Evolutionary conservation across 192 early-diverging fungal genomes (phyloP), one percentile per base, ranked within the genome.

Genomic region (Phycomyces blakesleeanus): DNA sequence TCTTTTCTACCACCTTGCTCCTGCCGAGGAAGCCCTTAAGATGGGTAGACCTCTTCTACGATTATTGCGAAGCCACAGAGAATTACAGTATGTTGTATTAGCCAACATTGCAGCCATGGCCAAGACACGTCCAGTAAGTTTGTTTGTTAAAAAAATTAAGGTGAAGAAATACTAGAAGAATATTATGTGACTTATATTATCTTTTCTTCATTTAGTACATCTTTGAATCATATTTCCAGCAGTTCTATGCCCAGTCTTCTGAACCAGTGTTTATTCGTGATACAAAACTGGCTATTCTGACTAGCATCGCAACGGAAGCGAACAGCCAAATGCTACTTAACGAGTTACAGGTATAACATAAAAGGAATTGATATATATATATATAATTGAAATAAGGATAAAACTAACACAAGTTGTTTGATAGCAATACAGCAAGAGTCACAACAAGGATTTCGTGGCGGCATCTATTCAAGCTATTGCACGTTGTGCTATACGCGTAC

Each of bases 201-300:
- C n/a, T n/a, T n/a, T n/a, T 1, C 5, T 0, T 58, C 6, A 14
- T 40, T 63, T 63, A 80, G 78, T 75, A 78, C 26, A 65, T 91
- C 14, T 91, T 98, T 68, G 70, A 84, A 51, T 77, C 84, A 16
- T 81, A 88, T 70, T 70, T 89, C 44, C 85, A 84, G 40, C 84
- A 87, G 69, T 98, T 98, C 72, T 93, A 88, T 64, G 78, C 93
- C 15, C 84, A 86, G 27, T 84, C 88, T 0, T 82, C 83, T 6
- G 95, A 97, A 44, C 83, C 93, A 12, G 75, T 74, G 12, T 91
- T 88, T 71, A 83, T 93, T 55, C 84, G 91, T 37, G 81, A 90
- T 54, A 57, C 91, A 51, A 96, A 98, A 72, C 73, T 98, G 64
- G 88, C 91, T 34, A 92, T 97, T 29, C 62, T 98, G 66, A 86